Conservation (phyloP, 441 rosid species). For the Brassica balearica region DNA sequence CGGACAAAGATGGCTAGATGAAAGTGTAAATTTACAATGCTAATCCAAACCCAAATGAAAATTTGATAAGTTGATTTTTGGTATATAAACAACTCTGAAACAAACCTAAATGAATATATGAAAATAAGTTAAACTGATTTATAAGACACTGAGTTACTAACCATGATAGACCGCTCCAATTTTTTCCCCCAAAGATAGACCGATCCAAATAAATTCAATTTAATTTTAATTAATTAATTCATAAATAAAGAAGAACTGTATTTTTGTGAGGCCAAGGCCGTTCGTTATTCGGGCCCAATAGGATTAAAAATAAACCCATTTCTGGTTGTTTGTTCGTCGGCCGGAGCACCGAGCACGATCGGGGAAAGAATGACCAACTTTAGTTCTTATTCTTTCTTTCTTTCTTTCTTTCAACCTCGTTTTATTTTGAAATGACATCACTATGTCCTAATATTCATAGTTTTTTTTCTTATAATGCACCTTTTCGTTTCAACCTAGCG, state of each 20-base stretch:
- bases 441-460: not conserved
- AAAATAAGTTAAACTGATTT: not conserved
- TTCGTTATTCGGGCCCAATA: not conserved
- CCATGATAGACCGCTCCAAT: not conserved
- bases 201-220: not conserved
- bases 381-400: not conserved
- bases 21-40: not conserved
- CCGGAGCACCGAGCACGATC: not conserved
- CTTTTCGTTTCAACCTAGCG: not conserved
- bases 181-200: not conserved
- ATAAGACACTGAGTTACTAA: not conserved
- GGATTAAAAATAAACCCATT: not conserved
- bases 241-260: not conserved
- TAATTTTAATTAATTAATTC: not conserved
- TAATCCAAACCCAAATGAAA: slow-evolving; percentile 6
- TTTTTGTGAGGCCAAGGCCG: not conserved
- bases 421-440: not conserved
- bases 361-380: not conserved
- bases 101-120: not conserved
- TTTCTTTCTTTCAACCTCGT: not conserved
- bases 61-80: too few relatives aligned
- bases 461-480: not conserved
- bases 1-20: not conserved
- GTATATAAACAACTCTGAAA: not conserved
- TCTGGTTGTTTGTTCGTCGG: not conserved